Evolutionary conservation across 2,329 filamentous ascomycete species (phyloP), one percentile per base, ranked within the genome.

Genomic region (Incumbomyces lentus): DNA sequence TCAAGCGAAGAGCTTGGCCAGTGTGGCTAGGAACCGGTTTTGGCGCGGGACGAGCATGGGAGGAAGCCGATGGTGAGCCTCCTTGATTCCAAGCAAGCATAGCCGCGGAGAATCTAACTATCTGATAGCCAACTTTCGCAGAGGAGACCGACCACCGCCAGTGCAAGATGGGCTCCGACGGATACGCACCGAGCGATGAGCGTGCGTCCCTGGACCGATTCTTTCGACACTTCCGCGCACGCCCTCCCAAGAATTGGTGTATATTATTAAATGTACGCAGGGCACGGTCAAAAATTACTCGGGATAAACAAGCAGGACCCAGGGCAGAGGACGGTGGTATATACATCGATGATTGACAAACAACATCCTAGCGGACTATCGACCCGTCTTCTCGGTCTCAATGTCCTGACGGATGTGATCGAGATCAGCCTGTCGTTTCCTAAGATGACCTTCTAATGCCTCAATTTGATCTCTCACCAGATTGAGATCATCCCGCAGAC

Each of bases 1-100:
- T 98, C 80, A 95, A 94, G 78, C 84, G 93, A 69, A 83, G 92
- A 72, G 86, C 92, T 56, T 98, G 90, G 87, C 92, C 92, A 48
- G 92, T 89, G n/a, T 92, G 87, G 65, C 79, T 95, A 56, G 92
- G 92, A 55, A 76, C 90, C 46, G 92, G 92, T 48, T 96, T 98
- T 66, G 92, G 93, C 65, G 89, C 89, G 54, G 92, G 92, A 60
- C 81, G 93, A 62, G 92, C 92, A 49, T 98, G 94, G 75, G 92
- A 98, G 70, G 92, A 98, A 75, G 95, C 92, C 71, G 95, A 98
- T 73, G 85, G 76, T 72, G 82, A 73, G 70, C 63, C 22, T 26
- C 22, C 22, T 16, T n/a, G n/a, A 39, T 29, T 26, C 3, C 37
- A 36, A 26, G 2, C 37, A 40, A 22, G 35, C 37, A 14, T 4